Base-by-base conservation (phyloP, 768 basidiomycete genomes). In the Infundibulicybe gibba region DNA sequence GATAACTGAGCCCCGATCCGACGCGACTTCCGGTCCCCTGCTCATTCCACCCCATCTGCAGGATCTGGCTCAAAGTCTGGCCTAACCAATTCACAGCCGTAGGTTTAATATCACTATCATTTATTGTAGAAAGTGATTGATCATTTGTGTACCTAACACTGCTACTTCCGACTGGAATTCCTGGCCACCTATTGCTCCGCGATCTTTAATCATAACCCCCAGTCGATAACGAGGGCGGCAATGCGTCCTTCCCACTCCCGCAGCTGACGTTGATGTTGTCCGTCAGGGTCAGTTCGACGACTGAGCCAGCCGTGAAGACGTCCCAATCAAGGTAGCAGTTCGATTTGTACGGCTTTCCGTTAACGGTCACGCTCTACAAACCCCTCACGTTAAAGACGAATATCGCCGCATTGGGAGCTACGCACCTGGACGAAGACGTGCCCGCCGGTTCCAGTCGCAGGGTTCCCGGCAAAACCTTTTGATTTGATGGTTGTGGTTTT, bases 291-390 rank as follows among this genome's bases (percentile, higher is more conserved):
- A 85, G 61, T 56, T 80, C 80, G 31, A 85, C 68, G 19, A 72
- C 61, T 1, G 78, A 70, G 6, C 80, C 80, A 3, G 57, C 63
- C 17, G 65, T 66, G 53, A 83, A 85, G n/a, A 77, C 75, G 42
- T 81, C 79, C 81, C 80, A 85, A 25, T 83, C 81, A 40, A 85
- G 61, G 54, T 74, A 85, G 48, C 83, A 85, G 54, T 74, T 83
- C 2, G 81, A 82, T 50, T 79, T 74, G 69, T 79, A 83, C 10
- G 71, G 66, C 47, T 70, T 58, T 4, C 81, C 81, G 50, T 84
- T 72, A 20, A 83, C 74, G 10, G 68, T 73, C 6, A 83, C 80
- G 54, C 69, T 77, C 81, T 83, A 49, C 32, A 4, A 15, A 42
- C 34, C 14, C 19, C 16, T 12, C 32, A 40, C 19, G 39, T 17